Percentiles rank a stretch among this genome's conserved stretches.
phyloP scores from a whole-genome alignment of 1,284 basidiomycete genomes.

The Pulveroboletus ridleyi region DNA sequence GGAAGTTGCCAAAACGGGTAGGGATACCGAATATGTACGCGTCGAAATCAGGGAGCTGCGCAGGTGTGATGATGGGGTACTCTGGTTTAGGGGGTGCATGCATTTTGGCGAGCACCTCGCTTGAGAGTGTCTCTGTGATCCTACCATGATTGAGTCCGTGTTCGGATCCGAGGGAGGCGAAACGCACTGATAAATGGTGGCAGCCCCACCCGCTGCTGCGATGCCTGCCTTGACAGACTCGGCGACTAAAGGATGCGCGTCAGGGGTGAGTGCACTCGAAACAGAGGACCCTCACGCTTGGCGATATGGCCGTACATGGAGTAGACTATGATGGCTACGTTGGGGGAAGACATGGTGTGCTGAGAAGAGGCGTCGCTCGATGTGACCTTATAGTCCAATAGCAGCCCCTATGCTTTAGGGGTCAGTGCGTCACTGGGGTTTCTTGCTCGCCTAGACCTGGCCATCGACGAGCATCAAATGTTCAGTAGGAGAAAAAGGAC shows the following conservation, averaged over 20 bases:
- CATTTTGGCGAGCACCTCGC: slow-evolving; percentile 62
- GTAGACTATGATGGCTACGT: slow-evolving; percentile 56
- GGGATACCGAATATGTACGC: slow-evolving; percentile 52
- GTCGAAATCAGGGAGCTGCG: slow-evolving; percentile 48
- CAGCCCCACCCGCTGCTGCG: slow-evolving; percentile 52
- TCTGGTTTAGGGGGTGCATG: slow-evolving; percentile 50
- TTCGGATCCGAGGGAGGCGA: neutral
- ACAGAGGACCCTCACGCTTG: slow-evolving; percentile 35
- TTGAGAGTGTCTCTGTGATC: slow-evolving; percentile 61
- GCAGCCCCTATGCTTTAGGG: slow-evolving; percentile 18
- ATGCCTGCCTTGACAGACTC: slow-evolving; percentile 56
- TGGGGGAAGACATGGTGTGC: slow-evolving; percentile 34
- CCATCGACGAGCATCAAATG: too few relatives aligned
- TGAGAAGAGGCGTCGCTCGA: neutral
- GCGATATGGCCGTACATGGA: slow-evolving; percentile 56
- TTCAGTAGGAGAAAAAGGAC: too few relatives aligned
- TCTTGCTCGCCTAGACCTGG: too few relatives aligned
- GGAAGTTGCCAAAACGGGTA: slow-evolving; percentile 50
- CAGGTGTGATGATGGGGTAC: slow-evolving; percentile 54
- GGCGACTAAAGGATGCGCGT: slow-evolving; percentile 43
- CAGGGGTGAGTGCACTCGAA: slow-evolving; percentile 1
- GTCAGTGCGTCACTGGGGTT: neutral
- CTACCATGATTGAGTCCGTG: slow-evolving; percentile 20
- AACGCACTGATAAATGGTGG: slow-evolving; percentile 49
- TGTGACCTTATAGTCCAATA: neutral